These are phyloP conservation scores for Gigaspora rosea DNA, from an alignment of 192 early-diverging fungal genomes.

Conservation along the genomic window DNA sequence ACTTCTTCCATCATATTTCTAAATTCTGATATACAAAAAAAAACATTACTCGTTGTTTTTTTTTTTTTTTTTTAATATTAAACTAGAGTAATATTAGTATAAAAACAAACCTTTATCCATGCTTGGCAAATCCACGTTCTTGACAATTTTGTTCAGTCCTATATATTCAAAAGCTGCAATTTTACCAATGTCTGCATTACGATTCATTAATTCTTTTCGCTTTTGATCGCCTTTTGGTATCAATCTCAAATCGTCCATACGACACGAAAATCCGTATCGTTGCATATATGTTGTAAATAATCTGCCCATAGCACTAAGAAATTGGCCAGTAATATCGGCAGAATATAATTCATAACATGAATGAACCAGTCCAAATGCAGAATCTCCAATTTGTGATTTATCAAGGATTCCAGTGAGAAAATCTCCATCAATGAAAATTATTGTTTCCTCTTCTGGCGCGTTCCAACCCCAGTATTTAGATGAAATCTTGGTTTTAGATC, in stretches of 20 bases:
- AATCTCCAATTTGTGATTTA: conserved; percentile 96
- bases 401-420: conserved; percentile 92
- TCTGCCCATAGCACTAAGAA: conserved; percentile 88
- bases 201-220: conserved; percentile 72
- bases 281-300: conserved; percentile 91
- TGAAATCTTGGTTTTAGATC: conserved; percentile 84
- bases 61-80: neutral
- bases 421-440: conserved; percentile 86
- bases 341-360: conserved; percentile 96
- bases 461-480: conserved; percentile 82
- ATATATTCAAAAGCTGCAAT: conserved; percentile 77
- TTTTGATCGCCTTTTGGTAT: conserved; percentile 77
- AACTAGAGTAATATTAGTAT: neutral
- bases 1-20: conserved; percentile 82
- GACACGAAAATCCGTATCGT: conserved; percentile 89
- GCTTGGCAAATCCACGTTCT: conserved; percentile 6
- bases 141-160: conserved; percentile 50
- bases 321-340: conserved; percentile 80
- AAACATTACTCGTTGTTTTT: neutral
- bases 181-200: conserved; percentile 62
- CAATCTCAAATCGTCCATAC: conserved; percentile 97
- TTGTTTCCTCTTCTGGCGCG: conserved; percentile 80
- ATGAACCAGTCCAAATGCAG: conserved; percentile 91
- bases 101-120: neutral
- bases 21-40: conserved; percentile 51